A percentile compares a stretch with the other conserved stretches of the same genome.
Conservation (phyloP, 768 basidiomycete genomes). For the Mrakia blollopis region DNA sequence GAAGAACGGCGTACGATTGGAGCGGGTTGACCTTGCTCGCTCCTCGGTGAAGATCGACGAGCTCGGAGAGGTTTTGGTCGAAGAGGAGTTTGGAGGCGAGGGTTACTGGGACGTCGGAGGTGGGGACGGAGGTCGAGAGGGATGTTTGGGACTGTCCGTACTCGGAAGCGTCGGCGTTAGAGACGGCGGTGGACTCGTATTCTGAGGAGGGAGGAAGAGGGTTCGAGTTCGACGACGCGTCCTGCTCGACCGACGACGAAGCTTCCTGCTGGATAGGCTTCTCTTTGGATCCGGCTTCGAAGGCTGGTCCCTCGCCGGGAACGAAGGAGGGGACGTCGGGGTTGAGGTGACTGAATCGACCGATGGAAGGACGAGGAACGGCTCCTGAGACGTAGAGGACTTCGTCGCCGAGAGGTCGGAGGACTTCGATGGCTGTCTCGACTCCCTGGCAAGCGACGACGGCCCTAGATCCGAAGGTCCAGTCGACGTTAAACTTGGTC, state of each 20-base stretch:
- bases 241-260: neutral
- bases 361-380: conserved; percentile 6
- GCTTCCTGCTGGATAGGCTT: neutral
- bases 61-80: conserved; percentile 6
- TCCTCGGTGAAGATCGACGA: conserved; percentile 5
- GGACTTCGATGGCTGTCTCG: neutral
- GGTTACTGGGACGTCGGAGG: neutral
- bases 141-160: conserved; percentile 1
- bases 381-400: conserved; percentile 14
- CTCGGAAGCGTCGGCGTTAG: conserved; percentile 3
- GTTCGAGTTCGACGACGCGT: too few species aligned
- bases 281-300: neutral
- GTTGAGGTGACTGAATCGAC: neutral
- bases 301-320: neutral
- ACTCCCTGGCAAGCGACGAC: conserved; percentile 24
- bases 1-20: conserved; percentile 24
- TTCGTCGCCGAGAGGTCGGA: conserved; percentile 1
- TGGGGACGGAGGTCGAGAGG: neutral
- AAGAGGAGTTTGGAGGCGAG: neutral
- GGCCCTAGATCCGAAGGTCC: conserved; percentile 17
- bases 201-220: neutral
- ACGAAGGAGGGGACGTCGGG: neutral
- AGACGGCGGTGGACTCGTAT: conserved; percentile 5
- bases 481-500: conserved; percentile 20
- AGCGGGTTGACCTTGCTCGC: neutral